Evolutionary conservation across 768 basidiomycete species (phyloP).

Genomic region (Auricularia auricula-judae): DNA sequence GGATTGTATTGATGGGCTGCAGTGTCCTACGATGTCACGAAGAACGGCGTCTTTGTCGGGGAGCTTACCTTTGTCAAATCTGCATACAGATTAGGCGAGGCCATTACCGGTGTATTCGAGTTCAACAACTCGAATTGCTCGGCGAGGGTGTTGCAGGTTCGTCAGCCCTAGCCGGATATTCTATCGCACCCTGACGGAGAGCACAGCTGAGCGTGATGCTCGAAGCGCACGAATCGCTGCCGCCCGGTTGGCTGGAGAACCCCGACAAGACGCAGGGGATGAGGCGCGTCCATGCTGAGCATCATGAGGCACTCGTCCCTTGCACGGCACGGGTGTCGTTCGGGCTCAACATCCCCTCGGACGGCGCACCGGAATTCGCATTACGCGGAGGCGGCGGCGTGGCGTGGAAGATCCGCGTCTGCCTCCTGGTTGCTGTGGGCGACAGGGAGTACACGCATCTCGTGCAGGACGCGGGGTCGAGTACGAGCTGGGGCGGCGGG

Average conservation of each 20-base stretch:
- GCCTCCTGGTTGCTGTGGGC: conserved; percentile 71
- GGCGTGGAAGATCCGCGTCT: conserved; percentile 81
- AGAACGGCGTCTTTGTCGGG: conserved; percentile 84
- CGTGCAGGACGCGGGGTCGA: neutral
- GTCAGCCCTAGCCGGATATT: neutral
- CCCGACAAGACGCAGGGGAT: conserved; percentile 27
- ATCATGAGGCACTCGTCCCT: conserved; percentile 64
- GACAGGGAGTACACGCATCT: conserved; percentile 23
- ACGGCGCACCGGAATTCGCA: conserved; percentile 78
- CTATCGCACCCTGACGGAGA: neutral
- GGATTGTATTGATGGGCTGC: neutral
- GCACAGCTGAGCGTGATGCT: conserved; percentile 75
- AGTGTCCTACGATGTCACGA: conserved; percentile 94
- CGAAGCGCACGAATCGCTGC: conserved; percentile 80
- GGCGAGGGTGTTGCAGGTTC: conserved; percentile 78
- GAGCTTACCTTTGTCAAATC: conserved; percentile 86
- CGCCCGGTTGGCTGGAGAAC: conserved; percentile 28
- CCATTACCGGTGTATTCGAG: conserved; percentile 79
- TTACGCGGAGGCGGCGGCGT: conserved; percentile 58
- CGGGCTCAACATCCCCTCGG: conserved; percentile 83
- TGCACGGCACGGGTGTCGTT: conserved; percentile 74
- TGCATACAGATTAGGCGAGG: conserved; percentile 87
- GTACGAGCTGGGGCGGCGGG: conserved; percentile 52
- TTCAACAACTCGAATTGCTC: conserved; percentile 63
- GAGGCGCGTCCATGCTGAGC: conserved; percentile 74